Evolutionary conservation across 1,284 basidiomycete genomes (phyloP).

Genomic region (Phellinidium pouzarii): DNA sequence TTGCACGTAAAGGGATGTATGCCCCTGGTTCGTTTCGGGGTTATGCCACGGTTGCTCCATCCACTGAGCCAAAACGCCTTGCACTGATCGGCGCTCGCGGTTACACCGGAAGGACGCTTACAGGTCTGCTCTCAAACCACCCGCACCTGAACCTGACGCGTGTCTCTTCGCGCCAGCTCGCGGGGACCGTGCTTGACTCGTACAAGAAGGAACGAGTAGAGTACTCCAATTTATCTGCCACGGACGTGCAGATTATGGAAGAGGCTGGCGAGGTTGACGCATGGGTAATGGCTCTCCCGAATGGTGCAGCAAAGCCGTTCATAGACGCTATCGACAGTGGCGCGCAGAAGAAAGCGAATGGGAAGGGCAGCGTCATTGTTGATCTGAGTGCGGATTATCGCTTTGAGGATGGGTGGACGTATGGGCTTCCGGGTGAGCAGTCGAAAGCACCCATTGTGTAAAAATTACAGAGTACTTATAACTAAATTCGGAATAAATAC

Average conservation of each 20-base stretch:
- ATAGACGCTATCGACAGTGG: slow-evolving; percentile 89
- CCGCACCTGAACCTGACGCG: slow-evolving; percentile 87
- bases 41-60: slow-evolving; percentile 39
- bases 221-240: slow-evolving; percentile 74
- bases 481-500: slow-evolving; percentile 17
- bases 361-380: slow-evolving; percentile 70
- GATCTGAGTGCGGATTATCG: slow-evolving; percentile 95
- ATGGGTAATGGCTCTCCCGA: slow-evolving; percentile 98
- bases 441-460: slow-evolving; percentile 17
- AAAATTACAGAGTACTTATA: slow-evolving; percentile 6
- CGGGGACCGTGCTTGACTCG: slow-evolving; percentile 72
- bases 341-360: slow-evolving; percentile 45
- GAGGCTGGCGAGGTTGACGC: slow-evolving; percentile 85
- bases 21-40: slow-evolving; percentile 47
- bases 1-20: slow-evolving; percentile 42
- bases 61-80: slow-evolving; percentile 76
- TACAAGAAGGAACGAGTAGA: slow-evolving; percentile 77
- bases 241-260: slow-evolving; percentile 84
- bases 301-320: slow-evolving; percentile 95
- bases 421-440: slow-evolving; percentile 95
- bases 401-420: slow-evolving; percentile 93
- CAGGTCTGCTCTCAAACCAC: slow-evolving; percentile 78
- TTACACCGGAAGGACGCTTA: slow-evolving; percentile 91
- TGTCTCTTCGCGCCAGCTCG: slow-evolving; percentile 94
- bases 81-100: slow-evolving; percentile 94